Evolutionary conservation across 331 rosid species (phyloP).

Genomic region (Saraca asoca): DNA sequence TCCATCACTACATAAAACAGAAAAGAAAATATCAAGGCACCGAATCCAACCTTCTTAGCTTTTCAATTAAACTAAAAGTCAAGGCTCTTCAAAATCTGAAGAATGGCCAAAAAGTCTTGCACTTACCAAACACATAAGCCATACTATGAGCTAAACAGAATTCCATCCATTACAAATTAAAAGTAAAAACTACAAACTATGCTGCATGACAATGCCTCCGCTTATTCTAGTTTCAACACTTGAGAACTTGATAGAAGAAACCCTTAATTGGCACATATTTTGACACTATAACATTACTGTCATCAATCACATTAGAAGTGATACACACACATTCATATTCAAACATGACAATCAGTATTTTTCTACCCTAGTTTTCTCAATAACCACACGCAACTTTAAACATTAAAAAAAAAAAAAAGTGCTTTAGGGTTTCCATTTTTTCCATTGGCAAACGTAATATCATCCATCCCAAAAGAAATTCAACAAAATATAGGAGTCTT

Average conservation of each 20-base stretch:
- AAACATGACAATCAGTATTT: background rate
- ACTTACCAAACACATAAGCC: slow-evolving; percentile 1
- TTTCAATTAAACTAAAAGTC: slow-evolving; percentile 10
- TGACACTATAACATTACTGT: background rate
- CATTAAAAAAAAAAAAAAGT: background rate
- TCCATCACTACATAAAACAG: slow-evolving; percentile 66
- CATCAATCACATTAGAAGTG: background rate
- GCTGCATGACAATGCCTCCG: background rate
- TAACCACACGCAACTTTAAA: background rate
- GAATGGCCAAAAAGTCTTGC: background rate
- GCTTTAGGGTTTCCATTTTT: slow-evolving; percentile 1
- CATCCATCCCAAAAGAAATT: background rate
- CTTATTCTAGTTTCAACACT: slow-evolving; percentile 15
- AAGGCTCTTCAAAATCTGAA: background rate
- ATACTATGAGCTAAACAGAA: slow-evolving; percentile 9
- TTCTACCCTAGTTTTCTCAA: background rate
- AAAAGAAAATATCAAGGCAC: slow-evolving; percentile 23
- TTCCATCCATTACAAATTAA: background rate
- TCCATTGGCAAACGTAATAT: background rate
- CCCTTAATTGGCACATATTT: background rate
- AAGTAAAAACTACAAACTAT: background rate
- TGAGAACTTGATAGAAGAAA: slow-evolving; percentile 6
- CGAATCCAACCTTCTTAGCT: slow-evolving; percentile 1
- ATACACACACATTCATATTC: background rate
- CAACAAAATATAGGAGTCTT: background rate